A percentile compares a stretch with the other conserved stretches of the same genome.
phyloP scores from a whole-genome alignment of 306 rosid species.

The Cyamopsis tetragonoloba region DNA sequence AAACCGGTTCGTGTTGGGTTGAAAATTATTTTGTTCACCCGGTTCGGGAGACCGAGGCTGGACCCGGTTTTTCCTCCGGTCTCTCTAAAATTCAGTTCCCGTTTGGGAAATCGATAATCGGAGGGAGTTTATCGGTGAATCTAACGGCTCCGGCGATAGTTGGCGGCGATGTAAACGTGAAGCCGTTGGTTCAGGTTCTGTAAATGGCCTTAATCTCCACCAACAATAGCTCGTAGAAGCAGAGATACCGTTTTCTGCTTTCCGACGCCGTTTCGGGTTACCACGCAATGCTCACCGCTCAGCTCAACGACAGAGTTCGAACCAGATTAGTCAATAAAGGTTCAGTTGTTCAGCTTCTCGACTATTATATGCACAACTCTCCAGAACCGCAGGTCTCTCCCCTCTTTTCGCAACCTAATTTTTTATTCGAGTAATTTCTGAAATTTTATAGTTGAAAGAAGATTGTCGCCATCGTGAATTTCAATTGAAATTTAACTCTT shows the following conservation, averaged over 20 bases:
- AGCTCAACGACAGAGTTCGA: slow-evolving; percentile 59
- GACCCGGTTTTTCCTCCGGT: neutral
- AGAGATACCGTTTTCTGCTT: slow-evolving; percentile 61
- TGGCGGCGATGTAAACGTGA: slow-evolving; percentile 61
- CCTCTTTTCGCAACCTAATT: slow-evolving; percentile 8
- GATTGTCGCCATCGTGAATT: neutral
- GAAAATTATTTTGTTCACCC: too few species aligned
- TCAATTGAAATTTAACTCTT: neutral
- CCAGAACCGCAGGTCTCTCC: slow-evolving; percentile 64
- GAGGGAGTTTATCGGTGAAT: slow-evolving; percentile 56
- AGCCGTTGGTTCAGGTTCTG: slow-evolving; percentile 69
- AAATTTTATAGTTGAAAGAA: too few species aligned
- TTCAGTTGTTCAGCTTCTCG: slow-evolving; percentile 68
- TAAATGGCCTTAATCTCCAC: slow-evolving; percentile 53
- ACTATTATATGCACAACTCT: slow-evolving; percentile 58
- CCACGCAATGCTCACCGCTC: slow-evolving; percentile 70
- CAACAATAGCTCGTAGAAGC: slow-evolving; percentile 42
- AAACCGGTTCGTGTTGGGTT: too few species aligned
- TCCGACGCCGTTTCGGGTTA: slow-evolving; percentile 61
- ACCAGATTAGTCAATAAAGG: slow-evolving; percentile 55
- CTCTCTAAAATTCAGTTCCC: slow-evolving; percentile 2
- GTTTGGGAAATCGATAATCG: neutral
- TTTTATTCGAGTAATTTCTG: neutral
- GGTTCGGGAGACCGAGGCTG: too few species aligned
- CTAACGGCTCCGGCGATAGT: slow-evolving; percentile 57